Conservation (phyloP, 257 asterid species). For the Nicotiana noctiflora region DNA sequence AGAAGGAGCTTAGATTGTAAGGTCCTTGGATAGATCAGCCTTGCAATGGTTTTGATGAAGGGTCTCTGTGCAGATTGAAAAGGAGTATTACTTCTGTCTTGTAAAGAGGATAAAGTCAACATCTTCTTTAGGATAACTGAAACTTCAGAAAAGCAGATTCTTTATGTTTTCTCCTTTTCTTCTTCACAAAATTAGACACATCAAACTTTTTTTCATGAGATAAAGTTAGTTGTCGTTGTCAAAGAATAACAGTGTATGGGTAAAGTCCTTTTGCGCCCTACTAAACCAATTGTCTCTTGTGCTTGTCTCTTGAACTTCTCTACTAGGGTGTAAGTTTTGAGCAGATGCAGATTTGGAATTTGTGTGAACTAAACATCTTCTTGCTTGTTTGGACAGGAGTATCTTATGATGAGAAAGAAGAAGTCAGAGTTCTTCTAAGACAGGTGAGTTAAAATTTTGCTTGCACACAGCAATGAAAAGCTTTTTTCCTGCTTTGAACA, state of each 20-base stretch:
- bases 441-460: conserved; percentile 47
- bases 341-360: conserved; percentile 1
- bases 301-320: background rate
- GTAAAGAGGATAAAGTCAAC: no score
- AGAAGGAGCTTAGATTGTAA: no score
- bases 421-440: conserved; percentile 80
- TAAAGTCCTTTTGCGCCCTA: background rate
- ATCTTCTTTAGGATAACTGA: background rate
- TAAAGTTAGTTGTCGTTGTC: background rate
- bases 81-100: no score
- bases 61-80: no score
- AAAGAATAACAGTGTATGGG: background rate
- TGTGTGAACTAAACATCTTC: background rate
- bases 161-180: background rate
- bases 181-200: background rate
- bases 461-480: background rate
- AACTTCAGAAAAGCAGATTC: background rate
- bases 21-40: no score
- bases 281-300: background rate
- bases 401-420: conserved; percentile 87
- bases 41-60: no score
- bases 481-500: background rate
- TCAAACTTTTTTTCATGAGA: background rate
- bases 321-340: background rate
- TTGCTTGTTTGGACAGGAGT: conserved; percentile 43